phyloP scores from a whole-genome alignment of 768 basidiomycete genomes.

The Rhodotorula kratochvilovae region DNA sequence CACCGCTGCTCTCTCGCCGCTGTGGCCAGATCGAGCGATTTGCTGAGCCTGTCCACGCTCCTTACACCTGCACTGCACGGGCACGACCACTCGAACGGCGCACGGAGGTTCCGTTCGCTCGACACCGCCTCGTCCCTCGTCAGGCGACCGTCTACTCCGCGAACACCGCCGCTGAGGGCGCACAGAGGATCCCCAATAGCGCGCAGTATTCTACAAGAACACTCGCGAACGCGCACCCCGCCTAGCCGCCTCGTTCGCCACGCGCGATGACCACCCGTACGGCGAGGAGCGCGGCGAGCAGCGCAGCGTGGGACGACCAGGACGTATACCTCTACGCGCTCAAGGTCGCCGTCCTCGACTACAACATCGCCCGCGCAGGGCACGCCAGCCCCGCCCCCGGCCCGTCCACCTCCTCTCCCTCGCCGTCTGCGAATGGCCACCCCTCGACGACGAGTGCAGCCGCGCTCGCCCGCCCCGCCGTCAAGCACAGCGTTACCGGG shows the following conservation, averaged over 20 bases:
- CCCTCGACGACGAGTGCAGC: slow-evolving; percentile 8
- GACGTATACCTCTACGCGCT: slow-evolving; percentile 37
- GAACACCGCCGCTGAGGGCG: too few species aligned
- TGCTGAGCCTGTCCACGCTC: too few species aligned
- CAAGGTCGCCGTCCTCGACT: slow-evolving; percentile 33
- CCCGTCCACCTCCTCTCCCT: slow-evolving; percentile 7
- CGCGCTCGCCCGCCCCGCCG: background rate
- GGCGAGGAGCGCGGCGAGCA: background rate
- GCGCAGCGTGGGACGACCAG: slow-evolving; percentile 15
- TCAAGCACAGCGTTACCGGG: slow-evolving; percentile 3
- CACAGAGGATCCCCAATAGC: too few species aligned
- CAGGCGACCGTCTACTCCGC: too few species aligned
- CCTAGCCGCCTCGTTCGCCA: background rate
- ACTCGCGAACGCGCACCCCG: too few species aligned
- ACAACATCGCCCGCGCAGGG: slow-evolving; percentile 17
- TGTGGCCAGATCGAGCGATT: too few species aligned
- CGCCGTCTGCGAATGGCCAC: background rate
- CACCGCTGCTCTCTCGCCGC: too few species aligned
- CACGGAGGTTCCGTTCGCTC: too few species aligned
- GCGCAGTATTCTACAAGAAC: too few species aligned
- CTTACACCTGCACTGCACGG: too few species aligned
- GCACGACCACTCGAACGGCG: too few species aligned
- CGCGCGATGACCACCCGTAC: slow-evolving; percentile 16
- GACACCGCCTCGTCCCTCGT: too few species aligned
- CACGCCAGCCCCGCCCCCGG: slow-evolving; percentile 7